Conservation (phyloP, 169 alveolate genomes). For the Eimeria acervulina region DNA sequence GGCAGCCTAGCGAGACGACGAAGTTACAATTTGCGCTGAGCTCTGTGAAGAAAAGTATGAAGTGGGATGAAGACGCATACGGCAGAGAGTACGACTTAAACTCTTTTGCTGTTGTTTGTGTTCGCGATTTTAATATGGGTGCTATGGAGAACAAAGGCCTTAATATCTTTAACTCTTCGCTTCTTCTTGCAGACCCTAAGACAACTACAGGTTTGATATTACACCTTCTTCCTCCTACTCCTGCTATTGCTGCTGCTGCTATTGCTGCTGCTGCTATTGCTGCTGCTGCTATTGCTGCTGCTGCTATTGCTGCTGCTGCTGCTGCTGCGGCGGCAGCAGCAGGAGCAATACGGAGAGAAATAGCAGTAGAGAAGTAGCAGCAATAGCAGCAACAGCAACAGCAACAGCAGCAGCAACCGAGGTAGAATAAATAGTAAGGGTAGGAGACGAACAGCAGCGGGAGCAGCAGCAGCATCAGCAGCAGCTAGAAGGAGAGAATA, state of each 20-base stretch:
- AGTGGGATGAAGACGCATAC: slow-evolving; percentile 94
- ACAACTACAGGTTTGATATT: slow-evolving; percentile 89
- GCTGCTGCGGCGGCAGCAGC: background rate
- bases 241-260: background rate
- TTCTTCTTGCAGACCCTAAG: slow-evolving; percentile 92
- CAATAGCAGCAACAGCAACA: too few relatives aligned
- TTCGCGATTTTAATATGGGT: slow-evolving; percentile 94
- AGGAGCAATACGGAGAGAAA: too few relatives aligned
- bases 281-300: background rate
- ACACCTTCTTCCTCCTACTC: background rate
- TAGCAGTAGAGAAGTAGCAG: too few relatives aligned
- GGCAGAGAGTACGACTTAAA: slow-evolving; percentile 95
- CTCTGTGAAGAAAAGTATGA: slow-evolving; percentile 92
- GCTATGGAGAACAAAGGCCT: slow-evolving; percentile 96
- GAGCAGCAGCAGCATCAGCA: too few relatives aligned
- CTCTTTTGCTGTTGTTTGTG: slow-evolving; percentile 93
- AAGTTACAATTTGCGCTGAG: slow-evolving; percentile 92
- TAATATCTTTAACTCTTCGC: slow-evolving; percentile 93
- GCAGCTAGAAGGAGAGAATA: too few relatives aligned
- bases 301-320: background rate
- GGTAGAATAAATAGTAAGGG: too few relatives aligned
- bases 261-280: background rate
- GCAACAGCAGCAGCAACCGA: too few relatives aligned
- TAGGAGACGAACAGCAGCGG: too few relatives aligned
- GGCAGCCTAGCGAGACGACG: slow-evolving; percentile 90